Percentiles rank a stretch among this genome's conserved stretches.
phyloP scores from a whole-genome alignment of 345 rosid genomes.

The Arabidopsis suecica region DNA sequence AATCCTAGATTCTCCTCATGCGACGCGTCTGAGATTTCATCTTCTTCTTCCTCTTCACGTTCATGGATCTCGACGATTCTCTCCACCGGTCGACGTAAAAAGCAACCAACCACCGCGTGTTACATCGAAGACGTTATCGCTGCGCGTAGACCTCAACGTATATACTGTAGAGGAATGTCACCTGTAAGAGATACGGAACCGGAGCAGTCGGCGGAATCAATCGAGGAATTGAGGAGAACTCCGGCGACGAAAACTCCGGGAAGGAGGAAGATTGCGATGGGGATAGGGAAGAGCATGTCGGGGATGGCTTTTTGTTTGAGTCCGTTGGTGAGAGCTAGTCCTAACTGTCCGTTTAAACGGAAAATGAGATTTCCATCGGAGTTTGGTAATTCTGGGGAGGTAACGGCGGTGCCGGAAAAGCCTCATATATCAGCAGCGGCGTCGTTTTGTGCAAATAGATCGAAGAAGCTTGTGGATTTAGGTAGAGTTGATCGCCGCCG shows the following conservation, averaged over 20 bases:
- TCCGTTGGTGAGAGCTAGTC: slow-evolving; percentile 93
- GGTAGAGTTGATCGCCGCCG: slow-evolving; percentile 74
- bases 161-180: slow-evolving; percentile 79
- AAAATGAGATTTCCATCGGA: slow-evolving; percentile 54
- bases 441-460: slow-evolving; percentile 73
- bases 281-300: slow-evolving; percentile 51
- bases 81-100: slow-evolving; percentile 50
- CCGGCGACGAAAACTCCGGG: slow-evolving; percentile 43
- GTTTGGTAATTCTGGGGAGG: slow-evolving; percentile 52
- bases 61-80: slow-evolving; percentile 67
- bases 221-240: slow-evolving; percentile 52
- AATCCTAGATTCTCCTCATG: slow-evolving; percentile 47
- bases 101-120: slow-evolving; percentile 49
- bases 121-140: slow-evolving; percentile 43
- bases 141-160: slow-evolving; percentile 45
- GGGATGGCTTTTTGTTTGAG: slow-evolving; percentile 83
- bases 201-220: slow-evolving; percentile 48
- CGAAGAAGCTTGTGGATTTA: slow-evolving; percentile 87
- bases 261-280: slow-evolving; percentile 45
- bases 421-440: slow-evolving; percentile 78
- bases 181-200: slow-evolving; percentile 55
- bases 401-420: slow-evolving; percentile 52
- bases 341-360: slow-evolving; percentile 69
- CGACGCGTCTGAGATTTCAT: background rate
- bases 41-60: slow-evolving; percentile 48